phyloP scores from a whole-genome alignment of 208 protist genomes.

The Herpetomonas tarakana region DNA sequence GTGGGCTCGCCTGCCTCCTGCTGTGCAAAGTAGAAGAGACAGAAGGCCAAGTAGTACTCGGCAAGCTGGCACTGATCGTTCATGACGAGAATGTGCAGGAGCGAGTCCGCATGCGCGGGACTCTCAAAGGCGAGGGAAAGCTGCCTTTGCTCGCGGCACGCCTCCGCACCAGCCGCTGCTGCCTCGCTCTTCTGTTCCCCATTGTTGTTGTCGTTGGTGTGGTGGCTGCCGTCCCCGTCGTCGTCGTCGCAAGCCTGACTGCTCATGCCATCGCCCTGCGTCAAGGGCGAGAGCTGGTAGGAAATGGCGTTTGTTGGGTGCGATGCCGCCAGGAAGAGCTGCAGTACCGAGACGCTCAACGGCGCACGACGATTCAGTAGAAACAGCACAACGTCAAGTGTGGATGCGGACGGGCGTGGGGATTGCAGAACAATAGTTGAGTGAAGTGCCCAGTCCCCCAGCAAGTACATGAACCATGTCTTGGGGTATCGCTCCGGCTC shows the following conservation, averaged over 20 bases:
- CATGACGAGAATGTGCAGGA: constrained; percentile 77
- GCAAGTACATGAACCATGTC: constrained; percentile 55
- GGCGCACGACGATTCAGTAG: constrained; percentile 62
- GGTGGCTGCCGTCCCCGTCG: constrained; percentile 2
- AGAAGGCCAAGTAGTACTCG: constrained; percentile 71
- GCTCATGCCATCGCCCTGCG: neutral
- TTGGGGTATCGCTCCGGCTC: neutral
- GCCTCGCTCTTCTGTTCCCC: neutral
- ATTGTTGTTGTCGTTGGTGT: constrained; percentile 17
- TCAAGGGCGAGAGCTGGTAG: constrained; percentile 4
- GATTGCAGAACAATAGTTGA: constrained; percentile 56
- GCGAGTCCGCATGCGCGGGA: constrained; percentile 45
- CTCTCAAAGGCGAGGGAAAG: constrained; percentile 38
- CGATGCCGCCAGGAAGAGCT: constrained; percentile 60
- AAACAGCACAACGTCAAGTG: constrained; percentile 58
- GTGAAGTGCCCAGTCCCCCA: constrained; percentile 78
- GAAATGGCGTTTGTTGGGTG: constrained; percentile 22
- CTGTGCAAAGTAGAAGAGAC: constrained; percentile 53
- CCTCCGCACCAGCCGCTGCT: too few relatives aligned
- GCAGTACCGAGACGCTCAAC: constrained; percentile 58
- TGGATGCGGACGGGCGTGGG: constrained; percentile 50
- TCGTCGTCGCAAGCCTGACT: neutral
- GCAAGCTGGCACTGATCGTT: constrained; percentile 73
- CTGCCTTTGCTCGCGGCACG: constrained; percentile 5
- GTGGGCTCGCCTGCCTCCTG: constrained; percentile 38